Conservation (phyloP, 2,329 filamentous ascomycete genomes). For the Nigrospora osmanthi region DNA sequence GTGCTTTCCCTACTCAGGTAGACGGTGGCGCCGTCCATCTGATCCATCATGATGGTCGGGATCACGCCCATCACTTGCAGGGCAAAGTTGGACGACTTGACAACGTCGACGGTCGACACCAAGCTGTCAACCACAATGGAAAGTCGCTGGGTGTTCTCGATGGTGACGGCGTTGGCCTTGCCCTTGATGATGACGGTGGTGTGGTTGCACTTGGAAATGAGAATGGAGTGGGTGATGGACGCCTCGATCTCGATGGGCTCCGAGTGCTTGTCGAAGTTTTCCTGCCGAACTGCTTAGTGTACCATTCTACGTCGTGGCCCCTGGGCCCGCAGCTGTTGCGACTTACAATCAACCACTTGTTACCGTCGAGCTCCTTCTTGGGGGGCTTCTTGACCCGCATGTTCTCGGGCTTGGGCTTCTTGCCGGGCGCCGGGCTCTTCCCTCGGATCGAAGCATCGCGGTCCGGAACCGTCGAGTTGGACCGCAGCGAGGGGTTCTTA, state of each 20-base stretch:
- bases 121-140: slow-evolving; percentile 65
- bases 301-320: too few relatives aligned
- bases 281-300: slow-evolving; percentile 37
- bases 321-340: not conserved
- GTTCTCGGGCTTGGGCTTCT: slow-evolving; percentile 79
- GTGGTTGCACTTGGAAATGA: slow-evolving; percentile 88
- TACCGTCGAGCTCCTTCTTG: slow-evolving; percentile 72
- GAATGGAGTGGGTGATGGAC: slow-evolving; percentile 75
- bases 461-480: slow-evolving; percentile 61
- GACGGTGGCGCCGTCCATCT: slow-evolving; percentile 82
- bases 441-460: slow-evolving; percentile 48
- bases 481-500: slow-evolving; percentile 85
- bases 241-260: slow-evolving; percentile 76
- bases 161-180: slow-evolving; percentile 93
- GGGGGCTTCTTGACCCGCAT: slow-evolving; percentile 79
- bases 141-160: slow-evolving; percentile 81
- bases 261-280: slow-evolving; percentile 78
- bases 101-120: slow-evolving; percentile 60
- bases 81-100: slow-evolving; percentile 91
- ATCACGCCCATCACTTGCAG: slow-evolving; percentile 83
- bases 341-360: slow-evolving; percentile 84
- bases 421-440: slow-evolving; percentile 82
- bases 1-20: slow-evolving; percentile 79
- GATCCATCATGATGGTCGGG: slow-evolving; percentile 84
- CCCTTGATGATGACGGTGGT: slow-evolving; percentile 82